These are phyloP conservation scores for Fusarium sp. DNA, from an alignment of 2,329 filamentous ascomycete genomes.

Conservation along the genomic window DNA sequence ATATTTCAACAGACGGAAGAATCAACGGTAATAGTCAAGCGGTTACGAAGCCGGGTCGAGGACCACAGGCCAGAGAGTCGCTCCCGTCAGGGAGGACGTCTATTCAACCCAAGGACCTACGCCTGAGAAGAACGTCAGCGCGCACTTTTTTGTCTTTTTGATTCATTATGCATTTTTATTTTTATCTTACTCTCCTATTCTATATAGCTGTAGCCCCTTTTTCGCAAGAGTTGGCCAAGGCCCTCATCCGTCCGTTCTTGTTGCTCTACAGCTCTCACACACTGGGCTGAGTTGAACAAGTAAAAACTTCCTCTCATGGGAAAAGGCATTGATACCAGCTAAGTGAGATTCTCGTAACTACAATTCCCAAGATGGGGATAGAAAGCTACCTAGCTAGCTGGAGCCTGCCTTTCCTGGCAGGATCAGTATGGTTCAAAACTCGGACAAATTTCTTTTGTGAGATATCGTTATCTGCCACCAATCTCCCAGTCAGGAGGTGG, in stretches of 20 bases:
- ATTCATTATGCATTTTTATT: too few relatives aligned
- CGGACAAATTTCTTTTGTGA: background rate
- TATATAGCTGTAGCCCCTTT: too few relatives aligned
- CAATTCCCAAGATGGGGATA: background rate
- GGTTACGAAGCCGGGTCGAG: background rate
- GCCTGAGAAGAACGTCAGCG: constrained; percentile 1
- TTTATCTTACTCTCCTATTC: too few relatives aligned
- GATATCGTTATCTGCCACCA: background rate
- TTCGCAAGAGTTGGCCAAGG: too few relatives aligned
- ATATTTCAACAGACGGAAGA: background rate
- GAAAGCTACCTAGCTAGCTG: background rate
- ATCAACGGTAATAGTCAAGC: constrained; percentile 1
- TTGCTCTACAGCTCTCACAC: too few relatives aligned
- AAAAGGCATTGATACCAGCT: background rate
- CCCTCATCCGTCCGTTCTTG: too few relatives aligned
- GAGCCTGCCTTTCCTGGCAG: background rate
- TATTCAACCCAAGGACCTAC: background rate
- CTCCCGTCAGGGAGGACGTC: background rate
- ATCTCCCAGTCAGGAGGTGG: background rate
- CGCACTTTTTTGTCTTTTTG: background rate
- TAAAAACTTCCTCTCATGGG: too few relatives aligned
- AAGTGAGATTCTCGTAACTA: background rate
- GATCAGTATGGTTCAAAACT: background rate
- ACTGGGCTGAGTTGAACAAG: too few relatives aligned
- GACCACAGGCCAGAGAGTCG: background rate